Evolutionary conservation across 441 rosid species (phyloP), one percentile per base, ranked within the genome.

Genomic region (Brassica balearica): DNA sequence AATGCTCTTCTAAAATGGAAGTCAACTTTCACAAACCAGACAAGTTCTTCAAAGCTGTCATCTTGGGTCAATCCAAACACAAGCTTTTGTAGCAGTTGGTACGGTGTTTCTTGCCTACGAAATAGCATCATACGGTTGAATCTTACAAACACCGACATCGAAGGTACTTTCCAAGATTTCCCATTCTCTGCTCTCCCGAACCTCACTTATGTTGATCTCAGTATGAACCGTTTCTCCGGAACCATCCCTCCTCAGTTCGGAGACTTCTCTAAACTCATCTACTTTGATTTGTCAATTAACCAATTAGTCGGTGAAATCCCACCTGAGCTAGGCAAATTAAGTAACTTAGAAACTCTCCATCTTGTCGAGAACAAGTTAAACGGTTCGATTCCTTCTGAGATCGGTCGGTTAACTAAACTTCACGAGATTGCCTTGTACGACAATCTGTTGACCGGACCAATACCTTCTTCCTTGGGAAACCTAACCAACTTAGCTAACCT

Each of bases 341-440:
- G 75, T 19, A 78, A 79, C 38, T 65, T 85, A 5, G 71, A 78
- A 73, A 77, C 77, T 32, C 85, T 85, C 17, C 82, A 85, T 80
- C 80, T 85, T 22, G 78, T 81, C n/a, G 62, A 59, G 58, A 86
- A 86, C 80, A 66, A 78, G 74, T 70, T 84, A 51, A 76, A 72
- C 8, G 85, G 87, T 12, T 64, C 79, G 5, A 74, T 86, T 56
- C 87, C 89, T 60, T 78, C 88, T 76, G 84, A 93, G 63, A 22
- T 92, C 15, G 95, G 99, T 69, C 87, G 72, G 12, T 84, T 95
- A 53, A 81, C 76, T 80, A 80, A 80, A 65, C 86, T 92, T 63
- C 71, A 75, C 65, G 17, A 0, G 7, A 86, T 95, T 23, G 90
- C 90, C 72, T 85, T 91, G 27, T 68, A 77, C 9, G 86, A 72